Evolutionary conservation across 1,139 yeast genomes (phyloP).

Genomic region (Suhomyces atakaporum): DNA sequence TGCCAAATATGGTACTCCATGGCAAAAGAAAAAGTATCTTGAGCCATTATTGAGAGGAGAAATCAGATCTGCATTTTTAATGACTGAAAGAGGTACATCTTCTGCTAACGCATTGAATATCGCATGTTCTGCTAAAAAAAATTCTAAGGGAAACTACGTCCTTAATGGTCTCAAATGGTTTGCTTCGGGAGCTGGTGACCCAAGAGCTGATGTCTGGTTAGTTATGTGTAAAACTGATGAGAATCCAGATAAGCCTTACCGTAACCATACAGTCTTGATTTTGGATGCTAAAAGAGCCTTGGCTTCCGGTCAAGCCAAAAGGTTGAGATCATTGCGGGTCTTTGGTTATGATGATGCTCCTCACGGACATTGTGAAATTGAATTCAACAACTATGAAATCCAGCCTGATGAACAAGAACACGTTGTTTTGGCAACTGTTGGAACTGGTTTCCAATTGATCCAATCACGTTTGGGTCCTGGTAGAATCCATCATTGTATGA

Average conservation of each 20-base stretch:
- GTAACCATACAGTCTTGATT: conserved; percentile 62
- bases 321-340: conserved; percentile 58
- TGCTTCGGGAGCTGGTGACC: conserved; percentile 78
- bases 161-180: conserved; percentile 74
- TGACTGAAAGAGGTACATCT: conserved; percentile 70
- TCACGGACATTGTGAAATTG: conserved; percentile 70
- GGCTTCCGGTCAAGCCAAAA: conserved; percentile 52
- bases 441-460: conserved; percentile 67
- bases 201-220: conserved; percentile 61
- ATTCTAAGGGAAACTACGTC: conserved; percentile 52
- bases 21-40: conserved; percentile 57
- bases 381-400: conserved; percentile 53
- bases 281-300: conserved; percentile 56
- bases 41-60: conserved; percentile 59
- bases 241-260: conserved; percentile 34
- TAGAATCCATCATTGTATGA: conserved; percentile 74
- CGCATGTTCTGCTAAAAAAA: conserved; percentile 48
- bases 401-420: conserved; percentile 42
- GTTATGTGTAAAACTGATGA: conserved; percentile 66
- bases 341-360: conserved; percentile 75
- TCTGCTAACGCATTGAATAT: conserved; percentile 72
- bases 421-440: conserved; percentile 49
- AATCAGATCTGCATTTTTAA: conserved; percentile 66
- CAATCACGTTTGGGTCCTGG: conserved; percentile 77
- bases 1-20: conserved; percentile 57